phyloP scores from a whole-genome alignment of 768 basidiomycete genomes.

The Tricholoma sp. region DNA sequence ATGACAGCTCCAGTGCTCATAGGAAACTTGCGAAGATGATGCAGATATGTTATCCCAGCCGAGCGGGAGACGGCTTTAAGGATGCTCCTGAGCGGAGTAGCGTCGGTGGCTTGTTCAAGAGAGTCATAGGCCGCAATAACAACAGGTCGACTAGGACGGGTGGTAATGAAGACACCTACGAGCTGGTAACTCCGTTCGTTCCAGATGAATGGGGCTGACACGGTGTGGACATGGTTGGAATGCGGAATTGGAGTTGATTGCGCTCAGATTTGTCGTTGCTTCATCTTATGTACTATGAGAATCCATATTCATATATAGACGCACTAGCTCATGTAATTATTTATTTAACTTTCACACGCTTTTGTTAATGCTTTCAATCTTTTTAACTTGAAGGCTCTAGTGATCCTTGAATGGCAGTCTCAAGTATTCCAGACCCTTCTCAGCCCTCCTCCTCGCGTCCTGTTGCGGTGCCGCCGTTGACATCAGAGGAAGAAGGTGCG shows the following conservation, averaged over 20 bases:
- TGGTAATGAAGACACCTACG: constrained; percentile 75
- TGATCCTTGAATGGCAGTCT: constrained; percentile 6
- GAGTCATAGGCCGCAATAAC: constrained; percentile 49
- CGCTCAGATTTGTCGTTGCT: background rate
- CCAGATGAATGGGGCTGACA: constrained; percentile 65
- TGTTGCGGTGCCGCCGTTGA: constrained; percentile 38
- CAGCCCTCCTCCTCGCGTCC: constrained; percentile 21
- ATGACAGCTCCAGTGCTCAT: constrained; percentile 56
- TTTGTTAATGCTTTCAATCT: background rate
- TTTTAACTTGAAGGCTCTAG: background rate
- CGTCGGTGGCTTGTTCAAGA: constrained; percentile 52
- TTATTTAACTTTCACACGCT: background rate
- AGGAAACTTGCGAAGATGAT: constrained; percentile 69
- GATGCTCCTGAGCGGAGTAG: constrained; percentile 32
- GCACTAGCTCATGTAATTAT: background rate
- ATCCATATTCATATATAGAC: background rate
- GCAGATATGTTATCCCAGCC: constrained; percentile 50
- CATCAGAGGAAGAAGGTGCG: constrained; percentile 61
- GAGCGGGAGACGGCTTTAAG: constrained; percentile 29
- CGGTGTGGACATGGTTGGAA: no score
- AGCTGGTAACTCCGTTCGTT: constrained; percentile 79
- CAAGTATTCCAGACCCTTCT: constrained; percentile 5
- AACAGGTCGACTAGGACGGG: constrained; percentile 38
- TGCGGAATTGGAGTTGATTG: background rate
- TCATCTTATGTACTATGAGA: background rate